Conservation (phyloP, 2,329 filamentous ascomycete genomes). For the Paraphaeosphaeria sporulosa region DNA sequence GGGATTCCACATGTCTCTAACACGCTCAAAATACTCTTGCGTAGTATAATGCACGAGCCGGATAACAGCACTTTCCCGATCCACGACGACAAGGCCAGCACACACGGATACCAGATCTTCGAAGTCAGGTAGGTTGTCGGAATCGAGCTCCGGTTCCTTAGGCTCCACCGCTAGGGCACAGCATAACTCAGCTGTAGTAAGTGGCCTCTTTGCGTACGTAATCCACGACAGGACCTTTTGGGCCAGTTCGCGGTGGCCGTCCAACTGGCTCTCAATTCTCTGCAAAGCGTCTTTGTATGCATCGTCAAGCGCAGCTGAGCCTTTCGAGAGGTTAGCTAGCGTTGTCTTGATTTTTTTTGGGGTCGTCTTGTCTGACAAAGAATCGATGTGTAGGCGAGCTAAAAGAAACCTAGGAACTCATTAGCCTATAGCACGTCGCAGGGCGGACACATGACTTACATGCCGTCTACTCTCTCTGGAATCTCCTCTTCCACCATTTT, state of each 20-base stretch:
- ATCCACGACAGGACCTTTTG: too few species aligned
- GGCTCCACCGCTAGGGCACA: slow-evolving; percentile 21
- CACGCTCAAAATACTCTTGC: slow-evolving; percentile 27
- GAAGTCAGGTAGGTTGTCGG: slow-evolving; percentile 14
- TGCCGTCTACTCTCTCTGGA: slow-evolving; percentile 21
- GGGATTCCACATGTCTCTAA: slow-evolving; percentile 31
- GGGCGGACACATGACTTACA: slow-evolving; percentile 20
- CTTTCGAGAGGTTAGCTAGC: slow-evolving; percentile 9
- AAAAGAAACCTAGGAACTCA: slow-evolving; percentile 15
- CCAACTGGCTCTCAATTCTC: slow-evolving; percentile 49
- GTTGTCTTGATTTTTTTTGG: slow-evolving; percentile 13
- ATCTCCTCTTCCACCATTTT: slow-evolving; percentile 25
- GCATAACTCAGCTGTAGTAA: slow-evolving; percentile 25
- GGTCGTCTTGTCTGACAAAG: slow-evolving; percentile 13
- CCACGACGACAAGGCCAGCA: slow-evolving; percentile 41
- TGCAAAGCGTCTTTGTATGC: slow-evolving; percentile 17
- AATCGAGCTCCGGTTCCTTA: slow-evolving; percentile 10
- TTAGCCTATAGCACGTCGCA: not conserved
- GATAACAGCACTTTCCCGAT: slow-evolving; percentile 22
- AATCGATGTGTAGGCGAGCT: slow-evolving; percentile 15
- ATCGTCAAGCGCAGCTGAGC: slow-evolving; percentile 6
- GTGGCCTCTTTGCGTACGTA: slow-evolving; percentile 18
- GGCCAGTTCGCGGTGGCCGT: slow-evolving; percentile 45
- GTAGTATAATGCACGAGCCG: slow-evolving; percentile 20
- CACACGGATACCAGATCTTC: slow-evolving; percentile 22